phyloP scores from a whole-genome alignment of 495 filamentous ascomycete species.

The Aspergillus haitiensis region DNA sequence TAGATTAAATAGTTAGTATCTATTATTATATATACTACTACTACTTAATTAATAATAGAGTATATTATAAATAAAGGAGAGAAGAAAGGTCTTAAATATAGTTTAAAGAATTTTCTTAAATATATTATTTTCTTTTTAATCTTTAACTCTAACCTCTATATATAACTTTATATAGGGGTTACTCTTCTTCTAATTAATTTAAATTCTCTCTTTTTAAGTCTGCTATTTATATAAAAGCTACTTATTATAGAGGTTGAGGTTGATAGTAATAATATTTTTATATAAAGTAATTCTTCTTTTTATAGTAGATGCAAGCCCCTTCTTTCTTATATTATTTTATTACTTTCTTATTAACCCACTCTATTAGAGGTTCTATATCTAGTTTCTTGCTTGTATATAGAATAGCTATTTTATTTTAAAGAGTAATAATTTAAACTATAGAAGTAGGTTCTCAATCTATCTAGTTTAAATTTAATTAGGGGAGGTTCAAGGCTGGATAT shows the following conservation, averaged over 20 bases:
- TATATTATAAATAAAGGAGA: background rate
- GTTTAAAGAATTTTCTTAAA: background rate
- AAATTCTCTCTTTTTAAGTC: too few relatives aligned
- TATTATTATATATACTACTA: background rate
- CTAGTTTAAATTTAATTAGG: background rate
- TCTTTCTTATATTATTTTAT: background rate
- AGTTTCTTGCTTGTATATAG: background rate
- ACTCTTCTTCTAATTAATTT: too few relatives aligned
- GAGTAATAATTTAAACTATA: background rate
- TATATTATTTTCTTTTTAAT: background rate
- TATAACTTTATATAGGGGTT: too few relatives aligned
- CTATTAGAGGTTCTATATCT: background rate
- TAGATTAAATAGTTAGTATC: constrained; percentile 5
- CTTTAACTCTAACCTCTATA: too few relatives aligned
- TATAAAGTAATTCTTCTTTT: background rate
- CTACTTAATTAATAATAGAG: background rate
- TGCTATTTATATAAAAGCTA: too few relatives aligned
- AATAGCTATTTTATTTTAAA: background rate
- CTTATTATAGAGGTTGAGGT: too few relatives aligned
- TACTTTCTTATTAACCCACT: background rate
- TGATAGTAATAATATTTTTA: background rate
- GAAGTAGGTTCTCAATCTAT: background rate
- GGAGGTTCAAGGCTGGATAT: background rate
- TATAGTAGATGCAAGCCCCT: background rate
- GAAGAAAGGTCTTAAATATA: background rate